These are phyloP conservation scores for Candida chilensis DNA, from an alignment of 805 yeast species.

Conservation along the genomic window DNA sequence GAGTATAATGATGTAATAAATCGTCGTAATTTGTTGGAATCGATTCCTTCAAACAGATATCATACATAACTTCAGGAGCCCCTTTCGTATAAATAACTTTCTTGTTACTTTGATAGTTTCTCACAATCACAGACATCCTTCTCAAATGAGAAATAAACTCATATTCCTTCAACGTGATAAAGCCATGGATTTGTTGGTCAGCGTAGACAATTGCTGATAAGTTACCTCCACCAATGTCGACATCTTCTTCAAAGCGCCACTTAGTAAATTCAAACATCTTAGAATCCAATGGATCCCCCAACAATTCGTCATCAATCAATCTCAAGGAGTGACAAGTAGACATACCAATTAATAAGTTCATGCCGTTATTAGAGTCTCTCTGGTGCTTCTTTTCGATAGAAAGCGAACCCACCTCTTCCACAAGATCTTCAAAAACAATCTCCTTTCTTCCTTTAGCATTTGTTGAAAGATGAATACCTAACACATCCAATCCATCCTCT, in stretches of 20 bases:
- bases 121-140: constrained; percentile 81
- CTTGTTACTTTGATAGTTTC: no score
- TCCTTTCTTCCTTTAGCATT: constrained; percentile 30
- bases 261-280: constrained; percentile 90
- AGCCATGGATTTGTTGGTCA: constrained; percentile 12
- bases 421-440: constrained; percentile 20
- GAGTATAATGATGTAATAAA: constrained; percentile 76
- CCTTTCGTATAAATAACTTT: constrained; percentile 64
- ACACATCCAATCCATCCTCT: constrained; percentile 90
- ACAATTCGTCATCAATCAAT: constrained; percentile 62
- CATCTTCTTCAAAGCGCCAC: constrained; percentile 71
- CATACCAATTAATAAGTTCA: constrained; percentile 33
- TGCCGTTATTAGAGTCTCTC: constrained; percentile 19
- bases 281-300: constrained; percentile 91
- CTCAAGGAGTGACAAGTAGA: constrained; percentile 85
- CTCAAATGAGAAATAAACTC: constrained; percentile 83
- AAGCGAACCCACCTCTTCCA: constrained; percentile 6
- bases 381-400: constrained; percentile 1
- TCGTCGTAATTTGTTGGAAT: constrained; percentile 73
- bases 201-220: constrained; percentile 5
- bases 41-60: constrained; percentile 61
- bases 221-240: constrained; percentile 40
- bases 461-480: constrained; percentile 40
- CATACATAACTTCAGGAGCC: constrained; percentile 90
- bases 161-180: constrained; percentile 39